phyloP scores from a whole-genome alignment of 768 basidiomycete genomes.

The Aureoboletus auriporus region DNA sequence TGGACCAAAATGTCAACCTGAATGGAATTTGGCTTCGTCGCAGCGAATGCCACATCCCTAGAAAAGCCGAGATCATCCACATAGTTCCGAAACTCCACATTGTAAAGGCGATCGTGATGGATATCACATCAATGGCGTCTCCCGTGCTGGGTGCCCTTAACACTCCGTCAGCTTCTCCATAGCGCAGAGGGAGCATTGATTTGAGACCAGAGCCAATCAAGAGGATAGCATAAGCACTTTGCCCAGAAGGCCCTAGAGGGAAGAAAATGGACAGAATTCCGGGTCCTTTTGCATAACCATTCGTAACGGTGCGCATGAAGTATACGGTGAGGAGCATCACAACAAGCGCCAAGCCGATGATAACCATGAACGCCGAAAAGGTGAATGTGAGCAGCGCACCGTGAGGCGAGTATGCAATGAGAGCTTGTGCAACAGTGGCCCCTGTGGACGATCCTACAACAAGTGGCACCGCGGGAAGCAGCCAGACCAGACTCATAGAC shows the following conservation, averaged over 20 bases:
- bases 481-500: conserved; percentile 60
- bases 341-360: conserved; percentile 54
- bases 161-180: conserved; percentile 32
- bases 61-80: conserved; percentile 56
- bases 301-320: conserved; percentile 51
- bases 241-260: conserved; percentile 71
- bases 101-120: conserved; percentile 45
- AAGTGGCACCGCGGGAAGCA: conserved; percentile 72
- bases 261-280: conserved; percentile 60
- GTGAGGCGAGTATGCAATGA: conserved; percentile 41
- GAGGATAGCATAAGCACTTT: conserved; percentile 56
- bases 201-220: conserved; percentile 51
- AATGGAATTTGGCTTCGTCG: conserved; percentile 45
- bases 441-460: conserved; percentile 70
- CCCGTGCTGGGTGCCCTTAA: conserved; percentile 33
- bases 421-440: conserved; percentile 48
- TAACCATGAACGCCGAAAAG: conserved; percentile 51
- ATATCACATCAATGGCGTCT: conserved; percentile 41
- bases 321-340: conserved; percentile 67
- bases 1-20: conserved; percentile 58
- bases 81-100: conserved; percentile 62
- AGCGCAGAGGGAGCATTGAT: conserved; percentile 32
- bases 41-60: conserved; percentile 44
- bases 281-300: conserved; percentile 48
- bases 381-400: conserved; percentile 54